Evolutionary conservation across 2,329 filamentous ascomycete species (phyloP), one percentile per base, ranked within the genome.

Genomic region (Calonectria naviculata): DNA sequence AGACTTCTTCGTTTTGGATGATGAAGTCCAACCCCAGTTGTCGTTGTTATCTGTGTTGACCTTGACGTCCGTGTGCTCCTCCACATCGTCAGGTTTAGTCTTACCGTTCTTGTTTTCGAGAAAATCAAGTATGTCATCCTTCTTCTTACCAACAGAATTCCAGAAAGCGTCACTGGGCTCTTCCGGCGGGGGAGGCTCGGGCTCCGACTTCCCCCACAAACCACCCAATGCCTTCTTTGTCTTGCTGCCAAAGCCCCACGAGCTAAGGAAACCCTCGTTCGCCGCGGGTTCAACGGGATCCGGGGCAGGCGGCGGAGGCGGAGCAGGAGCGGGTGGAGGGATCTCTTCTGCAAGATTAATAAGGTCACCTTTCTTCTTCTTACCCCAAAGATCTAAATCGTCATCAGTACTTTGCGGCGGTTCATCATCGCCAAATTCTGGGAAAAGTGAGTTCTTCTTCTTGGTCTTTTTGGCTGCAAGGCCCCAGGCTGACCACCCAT

Each of bases 231-330:
- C 79, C 46, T 83, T 83, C 70, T 84, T 85, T 67, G 82, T 81
- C 72, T 89, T 90, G 77, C 89, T 89, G 13, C 85, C 83, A 63
- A 86, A 89, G 36, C 87, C 88, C 85, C 89, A 91, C 58, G 87
- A 87, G 70, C 84, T 87, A 79, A 89, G 90, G 74, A 89, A 89
- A 68, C 88, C 88, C 65, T 89, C 87, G 47, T 85, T 84, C 17
- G 79, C 81, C 41, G 82, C 78, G 61, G 82, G 73, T 58, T 81
- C 80, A 17, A 78, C 75, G 71, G 81, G 69, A 44, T 79, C 81
- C 13, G 80, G 78, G 13, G 68, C 81, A 49, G 75, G 74, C 44
- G 76, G 74, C 49, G 78, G 78, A 6, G 49, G 49, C 34, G 49
- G 49, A 21, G 26, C 44, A 26, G 49, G 49, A 21, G 49, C 52